Conservation (phyloP, 441 rosid genomes). For the Viola pubescens region DNA sequence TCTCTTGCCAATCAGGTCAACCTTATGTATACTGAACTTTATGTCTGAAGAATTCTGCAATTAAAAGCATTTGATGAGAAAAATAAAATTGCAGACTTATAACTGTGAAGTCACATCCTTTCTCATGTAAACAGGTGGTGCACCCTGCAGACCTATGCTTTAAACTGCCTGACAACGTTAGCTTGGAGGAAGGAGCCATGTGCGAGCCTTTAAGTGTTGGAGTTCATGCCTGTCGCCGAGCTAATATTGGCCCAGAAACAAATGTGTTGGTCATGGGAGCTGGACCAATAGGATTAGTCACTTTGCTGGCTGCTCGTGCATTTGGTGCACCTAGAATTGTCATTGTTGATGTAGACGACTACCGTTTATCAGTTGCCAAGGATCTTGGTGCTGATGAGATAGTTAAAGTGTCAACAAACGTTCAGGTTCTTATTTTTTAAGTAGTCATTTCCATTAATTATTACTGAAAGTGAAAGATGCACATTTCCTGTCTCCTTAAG, state of each 20-base stretch:
- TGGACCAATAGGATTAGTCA: constrained; percentile 80
- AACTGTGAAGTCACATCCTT: neutral
- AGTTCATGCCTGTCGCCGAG: constrained; percentile 75
- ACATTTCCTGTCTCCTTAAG: no score
- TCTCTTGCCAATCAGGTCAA: constrained; percentile 67
- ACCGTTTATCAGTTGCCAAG: constrained; percentile 61
- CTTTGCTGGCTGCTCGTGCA: constrained; percentile 68
- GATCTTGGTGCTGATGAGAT: constrained; percentile 55
- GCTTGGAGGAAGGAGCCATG: constrained; percentile 92
- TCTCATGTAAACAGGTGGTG: constrained; percentile 38
- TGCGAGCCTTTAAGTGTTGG: constrained; percentile 82
- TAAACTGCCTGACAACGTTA: constrained; percentile 68
- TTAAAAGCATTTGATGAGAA: neutral
- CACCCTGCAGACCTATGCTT: constrained; percentile 80
- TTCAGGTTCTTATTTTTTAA: constrained; percentile 30
- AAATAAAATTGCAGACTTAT: neutral
- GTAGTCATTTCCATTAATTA: no score
- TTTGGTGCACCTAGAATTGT: constrained; percentile 68
- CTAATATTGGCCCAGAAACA: constrained; percentile 60
- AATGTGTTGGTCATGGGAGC: constrained; percentile 69
- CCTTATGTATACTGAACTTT: neutral
- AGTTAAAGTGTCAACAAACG: constrained; percentile 49
- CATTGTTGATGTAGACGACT: constrained; percentile 58
- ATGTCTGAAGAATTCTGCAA: neutral
- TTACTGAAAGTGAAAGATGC: no score